Evolutionary conservation across 257 asterid species (phyloP).

Genomic region (Catharanthus roseus): DNA sequence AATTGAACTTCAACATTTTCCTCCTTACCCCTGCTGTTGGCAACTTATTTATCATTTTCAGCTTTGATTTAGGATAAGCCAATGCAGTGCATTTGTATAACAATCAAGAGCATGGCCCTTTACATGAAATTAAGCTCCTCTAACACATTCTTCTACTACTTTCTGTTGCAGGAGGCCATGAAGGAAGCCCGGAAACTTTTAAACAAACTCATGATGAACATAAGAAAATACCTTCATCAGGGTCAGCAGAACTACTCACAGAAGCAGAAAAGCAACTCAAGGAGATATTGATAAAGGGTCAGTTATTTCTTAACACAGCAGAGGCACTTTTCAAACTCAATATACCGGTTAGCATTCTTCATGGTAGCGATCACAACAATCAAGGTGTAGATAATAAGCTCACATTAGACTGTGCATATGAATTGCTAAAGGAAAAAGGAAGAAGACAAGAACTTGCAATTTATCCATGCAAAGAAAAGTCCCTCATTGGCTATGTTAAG

Average conservation of each 20-base stretch:
- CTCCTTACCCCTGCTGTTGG: background rate
- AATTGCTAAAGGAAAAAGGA: constrained; percentile 69
- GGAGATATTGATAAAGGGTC: constrained; percentile 54
- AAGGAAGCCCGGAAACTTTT: constrained; percentile 16
- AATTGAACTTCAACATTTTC: background rate
- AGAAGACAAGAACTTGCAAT: constrained; percentile 41
- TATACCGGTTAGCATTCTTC: constrained; percentile 55
- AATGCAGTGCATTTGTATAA: background rate
- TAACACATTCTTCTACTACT: background rate
- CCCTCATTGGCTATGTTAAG: constrained; percentile 16
- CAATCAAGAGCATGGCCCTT: background rate
- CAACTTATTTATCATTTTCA: background rate
- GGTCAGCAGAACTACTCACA: constrained; percentile 41
- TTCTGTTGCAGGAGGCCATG: constrained; percentile 24
- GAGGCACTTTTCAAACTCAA: constrained; percentile 89
- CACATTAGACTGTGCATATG: constrained; percentile 57
- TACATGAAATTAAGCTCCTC: background rate
- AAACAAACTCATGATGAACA: constrained; percentile 14
- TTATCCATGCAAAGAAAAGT: constrained; percentile 31
- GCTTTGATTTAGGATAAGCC: background rate
- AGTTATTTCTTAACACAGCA: constrained; percentile 61
- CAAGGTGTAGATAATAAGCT: constrained; percentile 43
- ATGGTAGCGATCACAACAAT: constrained; percentile 35
- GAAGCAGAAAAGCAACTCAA: constrained; percentile 69
- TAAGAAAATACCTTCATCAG: constrained; percentile 6